Base-by-base conservation (phyloP, 768 basidiomycete species). In the Tulasnella sp. region DNA sequence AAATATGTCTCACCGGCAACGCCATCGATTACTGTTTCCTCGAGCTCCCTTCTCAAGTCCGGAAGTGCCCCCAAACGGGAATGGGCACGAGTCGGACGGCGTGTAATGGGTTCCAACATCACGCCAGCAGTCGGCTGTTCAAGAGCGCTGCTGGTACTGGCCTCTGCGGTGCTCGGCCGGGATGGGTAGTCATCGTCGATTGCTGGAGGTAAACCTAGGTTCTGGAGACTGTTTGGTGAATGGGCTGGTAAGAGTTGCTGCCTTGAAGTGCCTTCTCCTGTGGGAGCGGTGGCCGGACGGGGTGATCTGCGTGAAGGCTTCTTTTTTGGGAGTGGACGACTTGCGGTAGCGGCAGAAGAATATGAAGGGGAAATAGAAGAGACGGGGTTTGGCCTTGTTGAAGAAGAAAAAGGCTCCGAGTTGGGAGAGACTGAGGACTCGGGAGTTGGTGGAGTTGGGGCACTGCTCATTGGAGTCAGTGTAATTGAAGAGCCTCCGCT, bases 21-120 rank as follows among this genome's bases (percentile, higher is more conserved):
- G 52, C 72, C 72, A 54, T 54, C 72, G 40, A 74, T 74, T 29
- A 74, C 52, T 3, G 72, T 74, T 15, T 74, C 72, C 25, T 74
- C 72, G 25, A 74, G 34, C 49, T 40, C 49, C 17, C 52, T 74
- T 29, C 25, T 34, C 22, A 74, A 39, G n/a, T 74, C 49, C 34
- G 54, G 29, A 36, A 36, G 54, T 12, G 68, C 68, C 36, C 37
- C 68, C 9, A 58, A 58, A 22, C 54, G 54, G 54, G 54, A 58
- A 25, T n/a, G 54, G 7, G 29, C n/a, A n/a, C 54, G 54, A 58
- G 54, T 29, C 29, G 54, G 22, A 29, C 54, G 54, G 17, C 54
- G 54, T 22, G 54, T 58, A 12, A 29, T 12, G 22, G 54, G 54
- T 9, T 58, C 54, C n/a, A 58, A 14, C 54, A 58, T 58, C 54